Conservation (phyloP, 2,329 filamentous ascomycete species). For the Colletotrichum melonis region DNA sequence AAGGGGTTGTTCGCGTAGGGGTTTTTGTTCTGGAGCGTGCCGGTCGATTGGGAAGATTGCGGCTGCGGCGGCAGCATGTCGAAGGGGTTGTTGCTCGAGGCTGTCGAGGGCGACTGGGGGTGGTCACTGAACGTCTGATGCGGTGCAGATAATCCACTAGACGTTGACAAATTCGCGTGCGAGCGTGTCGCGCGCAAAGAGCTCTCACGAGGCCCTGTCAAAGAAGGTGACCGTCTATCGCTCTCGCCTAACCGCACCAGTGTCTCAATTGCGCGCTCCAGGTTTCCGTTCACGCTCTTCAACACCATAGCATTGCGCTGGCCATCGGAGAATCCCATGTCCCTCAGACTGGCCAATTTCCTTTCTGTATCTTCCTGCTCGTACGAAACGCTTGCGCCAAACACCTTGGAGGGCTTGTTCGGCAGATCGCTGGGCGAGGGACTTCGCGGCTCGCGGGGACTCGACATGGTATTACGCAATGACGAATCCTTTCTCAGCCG, state of each 20-base stretch:
- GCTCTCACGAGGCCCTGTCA: constrained; percentile 60
- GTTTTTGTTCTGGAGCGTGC: constrained; percentile 68
- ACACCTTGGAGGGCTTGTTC: constrained; percentile 75
- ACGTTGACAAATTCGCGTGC: constrained; percentile 63
- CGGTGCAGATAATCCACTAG: constrained; percentile 47
- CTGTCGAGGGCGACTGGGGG: constrained; percentile 51
- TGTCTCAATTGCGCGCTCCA: constrained; percentile 88
- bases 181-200: constrained; percentile 62
- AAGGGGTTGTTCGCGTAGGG: constrained; percentile 79
- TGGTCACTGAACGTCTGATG: constrained; percentile 39
- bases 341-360: constrained; percentile 81
- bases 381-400: constrained; percentile 74
- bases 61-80: constrained; percentile 67
- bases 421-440: constrained; percentile 52
- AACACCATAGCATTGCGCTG: constrained; percentile 85
- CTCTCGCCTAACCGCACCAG: constrained; percentile 86
- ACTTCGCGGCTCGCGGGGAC: constrained; percentile 43
- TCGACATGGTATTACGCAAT: constrained; percentile 36
- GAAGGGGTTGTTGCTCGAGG: constrained; percentile 77
- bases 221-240: constrained; percentile 52
- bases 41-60: constrained; percentile 74
- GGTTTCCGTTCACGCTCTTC: constrained; percentile 83
- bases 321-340: constrained; percentile 92
- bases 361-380: constrained; percentile 73
- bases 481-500: constrained; percentile 67